phyloP scores from a whole-genome alignment of 2,329 filamentous ascomycete species.

The Davidsoniella australis region DNA sequence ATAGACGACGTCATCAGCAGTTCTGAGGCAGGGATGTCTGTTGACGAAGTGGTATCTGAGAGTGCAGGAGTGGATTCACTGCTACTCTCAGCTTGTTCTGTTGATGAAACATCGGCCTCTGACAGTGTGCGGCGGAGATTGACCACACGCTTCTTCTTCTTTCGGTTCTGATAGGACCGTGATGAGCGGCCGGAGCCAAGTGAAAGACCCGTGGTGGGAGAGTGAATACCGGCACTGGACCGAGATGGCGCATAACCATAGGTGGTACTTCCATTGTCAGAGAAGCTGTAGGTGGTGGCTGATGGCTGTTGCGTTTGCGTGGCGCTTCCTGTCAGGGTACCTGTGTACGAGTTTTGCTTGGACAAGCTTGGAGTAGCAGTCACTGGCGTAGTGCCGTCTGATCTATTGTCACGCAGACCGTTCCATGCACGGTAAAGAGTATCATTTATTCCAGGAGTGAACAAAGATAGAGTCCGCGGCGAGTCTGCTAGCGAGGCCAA shows the following conservation, averaged over 20 bases:
- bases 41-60: conserved; percentile 3
- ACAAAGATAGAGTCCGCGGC: conserved; percentile 76
- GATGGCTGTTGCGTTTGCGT: conserved; percentile 17
- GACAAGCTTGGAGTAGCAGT: conserved; percentile 34
- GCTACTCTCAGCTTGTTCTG: conserved; percentile 24
- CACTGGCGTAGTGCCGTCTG: conserved; percentile 31
- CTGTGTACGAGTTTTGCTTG: conserved; percentile 41
- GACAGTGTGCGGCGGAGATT: conserved; percentile 53
- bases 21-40: conserved; percentile 39
- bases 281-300: conserved; percentile 55
- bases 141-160: conserved; percentile 71
- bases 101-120: conserved; percentile 24
- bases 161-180: conserved; percentile 46
- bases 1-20: conserved; percentile 38
- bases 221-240: conserved; percentile 31
- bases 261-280: conserved; percentile 47
- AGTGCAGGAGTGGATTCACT: conserved; percentile 39
- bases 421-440: conserved; percentile 89
- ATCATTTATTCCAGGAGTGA: conserved; percentile 79
- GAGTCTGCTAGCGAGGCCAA: conserved; percentile 72
- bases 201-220: conserved; percentile 34
- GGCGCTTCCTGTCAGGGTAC: background rate
- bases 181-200: conserved; percentile 41
- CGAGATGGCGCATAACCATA: conserved; percentile 38
- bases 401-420: conserved; percentile 48